Evolutionary conservation across 129 eudicot species (phyloP).

Genomic region (Glebionis coronaria): DNA sequence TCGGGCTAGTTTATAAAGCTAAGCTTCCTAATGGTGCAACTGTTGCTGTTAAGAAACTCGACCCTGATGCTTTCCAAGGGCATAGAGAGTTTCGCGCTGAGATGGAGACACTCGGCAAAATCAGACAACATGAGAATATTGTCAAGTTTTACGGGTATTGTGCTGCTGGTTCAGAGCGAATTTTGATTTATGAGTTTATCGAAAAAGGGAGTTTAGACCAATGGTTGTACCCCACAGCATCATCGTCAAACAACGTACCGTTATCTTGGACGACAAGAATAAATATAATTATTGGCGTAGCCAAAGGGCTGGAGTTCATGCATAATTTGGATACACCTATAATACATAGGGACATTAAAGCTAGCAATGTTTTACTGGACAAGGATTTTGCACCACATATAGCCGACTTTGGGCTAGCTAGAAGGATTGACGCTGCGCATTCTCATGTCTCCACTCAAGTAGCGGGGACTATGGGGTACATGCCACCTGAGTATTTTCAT

Average conservation of each 20-base stretch:
- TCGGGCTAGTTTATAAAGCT: slow-evolving; percentile 79
- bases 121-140: slow-evolving; percentile 64
- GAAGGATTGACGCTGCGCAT: slow-evolving; percentile 47
- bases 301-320: slow-evolving; percentile 59
- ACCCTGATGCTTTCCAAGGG: slow-evolving; percentile 81
- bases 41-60: slow-evolving; percentile 73
- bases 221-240: slow-evolving; percentile 63
- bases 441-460: slow-evolving; percentile 85
- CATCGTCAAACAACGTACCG: slow-evolving; percentile 30
- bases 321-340: slow-evolving; percentile 59
- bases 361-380: slow-evolving; percentile 79
- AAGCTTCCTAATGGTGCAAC: slow-evolving; percentile 35
- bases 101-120: slow-evolving; percentile 82
- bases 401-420: slow-evolving; percentile 89
- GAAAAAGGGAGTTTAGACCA: slow-evolving; percentile 83
- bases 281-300: slow-evolving; percentile 59
- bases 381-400: slow-evolving; percentile 63
- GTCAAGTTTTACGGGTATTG: slow-evolving; percentile 72
- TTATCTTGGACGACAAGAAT: slow-evolving; percentile 64
- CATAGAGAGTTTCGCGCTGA: slow-evolving; percentile 86
- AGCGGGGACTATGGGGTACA: slow-evolving; percentile 96
- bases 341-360: slow-evolving; percentile 88
- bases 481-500: slow-evolving; percentile 79
- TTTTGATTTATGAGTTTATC: slow-evolving; percentile 68
- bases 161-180: slow-evolving; percentile 54